Evolutionary conservation across 164 flowering plant genomes (phyloP).

Genomic region (Amborella trichopoda): DNA sequence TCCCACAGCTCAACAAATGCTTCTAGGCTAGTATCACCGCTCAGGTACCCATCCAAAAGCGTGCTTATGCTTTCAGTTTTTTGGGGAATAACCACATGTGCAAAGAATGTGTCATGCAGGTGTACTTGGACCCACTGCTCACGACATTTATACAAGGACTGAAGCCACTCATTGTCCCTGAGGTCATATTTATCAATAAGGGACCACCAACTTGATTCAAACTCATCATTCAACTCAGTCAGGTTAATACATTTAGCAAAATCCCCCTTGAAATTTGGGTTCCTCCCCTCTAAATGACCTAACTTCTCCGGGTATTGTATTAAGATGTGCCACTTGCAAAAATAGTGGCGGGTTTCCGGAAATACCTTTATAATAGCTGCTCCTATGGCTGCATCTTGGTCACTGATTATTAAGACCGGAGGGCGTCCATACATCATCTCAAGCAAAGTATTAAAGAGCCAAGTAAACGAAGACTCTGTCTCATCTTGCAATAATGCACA

Average conservation of each 20-base stretch:
- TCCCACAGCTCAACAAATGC: conserved; percentile 40
- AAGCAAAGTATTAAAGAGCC: conserved; percentile 57
- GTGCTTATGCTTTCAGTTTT: conserved; percentile 25
- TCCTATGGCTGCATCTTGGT: conserved; percentile 40
- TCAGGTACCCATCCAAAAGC: conserved; percentile 68
- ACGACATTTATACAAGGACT: conserved; percentile 34
- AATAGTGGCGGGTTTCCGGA: conserved; percentile 42
- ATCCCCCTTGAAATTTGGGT: conserved; percentile 44
- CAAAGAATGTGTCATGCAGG: conserved; percentile 49
- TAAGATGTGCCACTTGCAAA: conserved; percentile 53
- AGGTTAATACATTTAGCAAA: conserved; percentile 46
- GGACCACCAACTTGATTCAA: conserved; percentile 49
- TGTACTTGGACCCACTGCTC: conserved; percentile 50
- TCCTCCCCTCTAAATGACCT: conserved; percentile 30
- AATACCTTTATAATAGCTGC: conserved; percentile 40
- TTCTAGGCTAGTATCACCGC: conserved; percentile 43
- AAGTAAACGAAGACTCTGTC: conserved; percentile 47
- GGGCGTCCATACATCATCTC: conserved; percentile 45
- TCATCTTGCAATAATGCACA: conserved; percentile 54
- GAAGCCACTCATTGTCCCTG: conserved; percentile 48
- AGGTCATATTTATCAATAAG: conserved; percentile 46
- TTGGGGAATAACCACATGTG: conserved; percentile 31
- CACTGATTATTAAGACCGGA: conserved; percentile 42
- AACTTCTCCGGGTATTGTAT: conserved; percentile 49
- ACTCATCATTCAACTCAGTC: conserved; percentile 54